Evolutionary conservation across 139 green algal species (phyloP), one percentile per base, ranked within the genome.

Genomic region (Chlorella sp.): DNA sequence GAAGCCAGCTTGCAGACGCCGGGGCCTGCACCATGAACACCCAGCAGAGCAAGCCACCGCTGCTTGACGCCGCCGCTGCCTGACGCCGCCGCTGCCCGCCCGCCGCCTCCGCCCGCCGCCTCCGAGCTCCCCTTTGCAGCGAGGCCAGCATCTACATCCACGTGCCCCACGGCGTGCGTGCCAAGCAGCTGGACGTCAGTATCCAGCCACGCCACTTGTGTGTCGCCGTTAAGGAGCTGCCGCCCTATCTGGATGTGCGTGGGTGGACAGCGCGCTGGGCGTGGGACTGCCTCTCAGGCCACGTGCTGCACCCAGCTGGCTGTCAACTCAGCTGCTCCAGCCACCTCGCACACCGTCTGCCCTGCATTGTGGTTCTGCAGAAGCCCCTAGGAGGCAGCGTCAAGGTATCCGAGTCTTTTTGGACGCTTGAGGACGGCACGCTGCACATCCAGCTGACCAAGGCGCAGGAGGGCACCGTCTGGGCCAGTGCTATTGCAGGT

Each of bases 91-190:
- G 81, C 81, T 40, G 21, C 34, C n/a, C 22, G 0, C 22, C 34
- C 40, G 66, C 37, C 30, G 40, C 69, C 19, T 18, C 2, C 86
- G 0, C 40, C 39, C 32, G 60, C 26, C 30, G 0, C 11, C 40
- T 28, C 37, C 15, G 22, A 42, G 40, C 61, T 61, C 53, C 15
- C 53, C 53, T 0, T 24, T 42, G 87, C 71, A 93, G 91, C 9
- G 96, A 98, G 57, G 93, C 98, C 19, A 97, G 96, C 91, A 91
- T 99, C 12, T 99, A 98, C 91, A 91, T 99, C 1, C 21, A 90
- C 18, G 88, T 97, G 18, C 96, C 97, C 2, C 85, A 93, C 2
- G 97, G 96, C 16, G 92, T 96, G 28, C 90, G 71, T 1, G 94
- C 91, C 22, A 97, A 97, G 79, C 73, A 96, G 28, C 85, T 99